Conservation (phyloP, 257 asterid species). For the Lavandula angustifolia region DNA sequence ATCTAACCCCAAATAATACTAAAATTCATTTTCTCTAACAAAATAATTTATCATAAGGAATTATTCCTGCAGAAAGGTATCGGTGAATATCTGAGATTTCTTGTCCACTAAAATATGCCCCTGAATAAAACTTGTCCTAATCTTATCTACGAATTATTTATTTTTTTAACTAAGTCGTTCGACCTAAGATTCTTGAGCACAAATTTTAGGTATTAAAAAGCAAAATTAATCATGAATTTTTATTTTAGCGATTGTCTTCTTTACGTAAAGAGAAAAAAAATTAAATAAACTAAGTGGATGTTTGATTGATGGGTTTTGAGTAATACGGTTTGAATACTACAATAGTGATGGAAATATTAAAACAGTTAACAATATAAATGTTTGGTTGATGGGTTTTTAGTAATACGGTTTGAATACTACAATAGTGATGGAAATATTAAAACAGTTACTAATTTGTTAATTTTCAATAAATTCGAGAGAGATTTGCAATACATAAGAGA, state of each 20-base stretch:
- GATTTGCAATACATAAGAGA: no score
- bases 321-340: no score
- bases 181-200: constrained; percentile 31
- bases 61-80: constrained; percentile 30
- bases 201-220: not conserved
- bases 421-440: no score
- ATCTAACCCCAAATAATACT: not conserved
- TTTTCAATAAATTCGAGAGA: no score
- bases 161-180: constrained; percentile 21
- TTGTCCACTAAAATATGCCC: constrained; percentile 34
- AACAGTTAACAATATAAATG: no score
- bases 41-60: constrained; percentile 32
- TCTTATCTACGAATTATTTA: constrained; percentile 29
- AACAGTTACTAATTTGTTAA: no score
- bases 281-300: no score
- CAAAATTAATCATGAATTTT: constrained; percentile 5
- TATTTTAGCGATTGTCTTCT: not conserved
- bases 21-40: not conserved
- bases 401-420: no score
- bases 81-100: constrained; percentile 39
- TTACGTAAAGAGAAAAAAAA: no score
- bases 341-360: no score
- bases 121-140: constrained; percentile 29
- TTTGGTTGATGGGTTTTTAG: no score
- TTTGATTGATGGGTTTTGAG: no score